phyloP scores from a whole-genome alignment of 139 green algal genomes.

The Eudorina sp. region DNA sequence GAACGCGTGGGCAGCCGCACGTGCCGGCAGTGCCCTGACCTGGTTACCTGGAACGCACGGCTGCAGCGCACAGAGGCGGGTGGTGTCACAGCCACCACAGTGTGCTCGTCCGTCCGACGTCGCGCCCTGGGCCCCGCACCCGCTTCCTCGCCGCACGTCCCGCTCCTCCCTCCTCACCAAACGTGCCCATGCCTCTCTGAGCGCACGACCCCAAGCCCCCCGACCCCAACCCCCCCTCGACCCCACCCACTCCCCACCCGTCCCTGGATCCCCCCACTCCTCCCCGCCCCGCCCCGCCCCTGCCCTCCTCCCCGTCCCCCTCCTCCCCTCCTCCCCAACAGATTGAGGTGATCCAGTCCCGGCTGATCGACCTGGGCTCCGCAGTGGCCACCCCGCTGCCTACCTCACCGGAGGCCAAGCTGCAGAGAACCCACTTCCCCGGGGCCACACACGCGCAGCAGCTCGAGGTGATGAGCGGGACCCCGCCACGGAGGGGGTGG shows the following conservation, averaged over 20 bases:
- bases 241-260: neutral
- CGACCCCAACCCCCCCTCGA: neutral
- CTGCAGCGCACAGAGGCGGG: too few species aligned
- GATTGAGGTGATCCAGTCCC: conserved; percentile 87
- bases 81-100: too few species aligned
- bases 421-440: conserved; percentile 78
- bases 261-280: neutral
- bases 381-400: conserved; percentile 89
- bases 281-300: neutral
- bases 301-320: neutral
- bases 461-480: conserved; percentile 87
- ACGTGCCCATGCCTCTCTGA: too few species aligned
- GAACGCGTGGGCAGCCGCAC: too few species aligned
- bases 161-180: too few species aligned
- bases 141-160: too few species aligned
- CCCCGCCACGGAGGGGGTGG: too few species aligned
- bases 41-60: too few species aligned
- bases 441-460: conserved; percentile 36
- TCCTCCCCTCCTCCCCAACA: conserved; percentile 59
- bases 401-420: conserved; percentile 70
- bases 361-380: conserved; percentile 94
- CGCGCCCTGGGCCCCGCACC: too few species aligned
- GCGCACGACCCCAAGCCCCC: too few species aligned
- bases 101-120: too few species aligned
- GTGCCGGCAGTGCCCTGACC: too few species aligned